Percentiles rank a stretch among this genome's conserved stretches.
Conservation (phyloP, 106 monocot genomes). For the Vanilla planifolia region DNA sequence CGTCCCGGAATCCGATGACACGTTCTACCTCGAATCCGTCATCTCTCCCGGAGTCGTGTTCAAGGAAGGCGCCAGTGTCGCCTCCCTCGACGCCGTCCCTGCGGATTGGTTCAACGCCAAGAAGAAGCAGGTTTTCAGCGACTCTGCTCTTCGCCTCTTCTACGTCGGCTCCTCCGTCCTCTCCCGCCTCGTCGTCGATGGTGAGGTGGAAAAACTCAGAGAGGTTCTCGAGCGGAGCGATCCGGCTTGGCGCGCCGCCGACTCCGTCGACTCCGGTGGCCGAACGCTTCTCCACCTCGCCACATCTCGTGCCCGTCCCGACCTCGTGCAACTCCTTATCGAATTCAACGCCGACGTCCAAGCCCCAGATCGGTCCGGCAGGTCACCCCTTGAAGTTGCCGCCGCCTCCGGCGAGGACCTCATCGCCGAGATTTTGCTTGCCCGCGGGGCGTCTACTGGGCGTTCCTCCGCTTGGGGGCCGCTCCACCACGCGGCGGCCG, state of each 20-base stretch:
- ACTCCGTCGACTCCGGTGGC: conserved; percentile 28
- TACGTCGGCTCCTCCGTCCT: conserved; percentile 50
- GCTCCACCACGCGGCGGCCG: conserved; percentile 35
- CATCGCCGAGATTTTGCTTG: conserved; percentile 41
- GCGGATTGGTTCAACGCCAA: conserved; percentile 47
- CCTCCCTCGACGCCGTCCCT: conserved; percentile 27
- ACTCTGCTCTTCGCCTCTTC: conserved; percentile 27
- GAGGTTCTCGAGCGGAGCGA: conserved; percentile 47
- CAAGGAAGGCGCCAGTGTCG: conserved; percentile 11
- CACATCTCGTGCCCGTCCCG: conserved; percentile 25
- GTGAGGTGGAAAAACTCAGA: conserved; percentile 32
- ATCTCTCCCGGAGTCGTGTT: conserved; percentile 38
- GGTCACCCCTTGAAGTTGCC: conserved; percentile 42
- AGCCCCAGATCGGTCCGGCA: conserved; percentile 11
- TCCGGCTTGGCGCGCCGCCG: conserved; percentile 41
- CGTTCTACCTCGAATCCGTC: conserved; percentile 48
- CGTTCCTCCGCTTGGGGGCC: conserved; percentile 24
- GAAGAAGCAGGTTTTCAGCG: conserved; percentile 60
- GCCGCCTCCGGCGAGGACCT: conserved; percentile 36
- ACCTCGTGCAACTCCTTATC: conserved; percentile 45
- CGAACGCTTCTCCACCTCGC: conserved; percentile 36
- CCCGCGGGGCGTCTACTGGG: conserved; percentile 26
- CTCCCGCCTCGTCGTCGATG: conserved; percentile 25
- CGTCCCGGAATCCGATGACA: conserved; percentile 25
- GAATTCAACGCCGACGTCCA: conserved; percentile 44